Evolutionary conservation across 805 yeast species (phyloP).

Genomic region (Candida taoyuanica): DNA sequence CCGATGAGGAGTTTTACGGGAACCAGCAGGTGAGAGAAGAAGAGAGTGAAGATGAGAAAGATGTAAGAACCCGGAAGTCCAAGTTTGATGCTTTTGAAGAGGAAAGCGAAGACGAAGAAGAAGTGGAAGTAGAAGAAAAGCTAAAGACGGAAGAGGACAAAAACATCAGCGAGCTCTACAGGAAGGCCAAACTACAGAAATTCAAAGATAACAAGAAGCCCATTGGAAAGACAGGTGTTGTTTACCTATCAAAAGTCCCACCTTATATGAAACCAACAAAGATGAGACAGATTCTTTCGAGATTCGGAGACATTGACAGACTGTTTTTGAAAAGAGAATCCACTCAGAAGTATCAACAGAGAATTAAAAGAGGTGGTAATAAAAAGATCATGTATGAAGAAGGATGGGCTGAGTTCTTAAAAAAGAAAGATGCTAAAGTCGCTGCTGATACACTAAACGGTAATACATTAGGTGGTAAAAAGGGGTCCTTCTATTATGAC

Average conservation of each 20-base stretch:
- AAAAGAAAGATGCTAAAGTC: constrained; percentile 81
- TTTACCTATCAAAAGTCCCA: constrained; percentile 87
- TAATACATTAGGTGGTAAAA: constrained; percentile 86
- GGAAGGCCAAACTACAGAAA: constrained; percentile 43
- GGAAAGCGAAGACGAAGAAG: constrained; percentile 11
- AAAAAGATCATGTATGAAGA: constrained; percentile 83
- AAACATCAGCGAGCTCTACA: constrained; percentile 40
- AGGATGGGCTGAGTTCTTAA: constrained; percentile 93
- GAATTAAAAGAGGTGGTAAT: constrained; percentile 88
- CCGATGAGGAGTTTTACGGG: constrained; percentile 26
- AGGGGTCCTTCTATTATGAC: constrained; percentile 86
- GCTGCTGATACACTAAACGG: constrained; percentile 87
- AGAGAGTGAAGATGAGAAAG: constrained; percentile 3
- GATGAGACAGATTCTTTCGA: constrained; percentile 69
- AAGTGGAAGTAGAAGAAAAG: background rate
- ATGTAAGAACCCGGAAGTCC: constrained; percentile 11
- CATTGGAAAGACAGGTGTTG: constrained; percentile 75
- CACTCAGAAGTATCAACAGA: constrained; percentile 50
- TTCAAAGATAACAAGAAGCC: constrained; percentile 51
- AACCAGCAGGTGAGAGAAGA: no score
- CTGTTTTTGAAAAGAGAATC: constrained; percentile 86
- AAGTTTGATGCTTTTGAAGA: constrained; percentile 21
- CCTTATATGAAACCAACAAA: constrained; percentile 97
- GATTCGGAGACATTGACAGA: constrained; percentile 88
- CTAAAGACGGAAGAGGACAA: constrained; percentile 19